Conservation (phyloP, 2,329 filamentous ascomycete species). For the Davidsoniella australis region DNA sequence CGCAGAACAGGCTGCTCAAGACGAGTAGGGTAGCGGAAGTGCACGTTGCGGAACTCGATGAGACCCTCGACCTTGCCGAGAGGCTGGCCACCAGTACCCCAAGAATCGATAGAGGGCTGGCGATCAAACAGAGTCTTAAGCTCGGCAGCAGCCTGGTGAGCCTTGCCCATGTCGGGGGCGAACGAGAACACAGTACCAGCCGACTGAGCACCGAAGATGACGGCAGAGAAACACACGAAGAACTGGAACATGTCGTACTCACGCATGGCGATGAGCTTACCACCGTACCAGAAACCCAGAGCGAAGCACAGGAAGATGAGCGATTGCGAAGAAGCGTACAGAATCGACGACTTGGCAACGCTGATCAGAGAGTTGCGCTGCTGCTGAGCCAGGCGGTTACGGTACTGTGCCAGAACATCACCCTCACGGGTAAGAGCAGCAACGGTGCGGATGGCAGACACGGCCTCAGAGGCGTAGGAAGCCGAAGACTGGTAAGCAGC, state of each 20-base stretch:
- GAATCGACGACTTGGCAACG: constrained; percentile 54
- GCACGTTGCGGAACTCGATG: constrained; percentile 80
- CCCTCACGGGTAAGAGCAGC: constrained; percentile 75
- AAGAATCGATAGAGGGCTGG: constrained; percentile 65
- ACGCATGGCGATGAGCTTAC: constrained; percentile 49
- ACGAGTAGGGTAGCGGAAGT: constrained; percentile 85
- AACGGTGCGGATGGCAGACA: constrained; percentile 84
- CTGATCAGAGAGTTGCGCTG: constrained; percentile 52
- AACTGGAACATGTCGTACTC: constrained; percentile 75
- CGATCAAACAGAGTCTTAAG: constrained; percentile 75
- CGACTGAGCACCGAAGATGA: constrained; percentile 85
- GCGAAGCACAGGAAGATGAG: constrained; percentile 71
- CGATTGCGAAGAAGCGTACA: constrained; percentile 76
- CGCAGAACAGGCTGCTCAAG: constrained; percentile 84
- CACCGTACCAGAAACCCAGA: constrained; percentile 86
- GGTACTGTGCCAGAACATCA: constrained; percentile 62
- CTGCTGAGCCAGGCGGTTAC: constrained; percentile 46
- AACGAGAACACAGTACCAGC: constrained; percentile 82
- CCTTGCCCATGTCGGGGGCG: constrained; percentile 85
- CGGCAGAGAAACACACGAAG: constrained; percentile 74
- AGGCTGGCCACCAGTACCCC: constrained; percentile 51
- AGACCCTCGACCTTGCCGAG: constrained; percentile 52
- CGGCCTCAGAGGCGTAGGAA: constrained; percentile 80
- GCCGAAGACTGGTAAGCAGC: constrained; percentile 65
- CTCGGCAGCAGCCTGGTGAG: constrained; percentile 63